Evolutionary conservation across 2,329 filamentous ascomycete genomes (phyloP).

Genomic region (Claviceps africana): DNA sequence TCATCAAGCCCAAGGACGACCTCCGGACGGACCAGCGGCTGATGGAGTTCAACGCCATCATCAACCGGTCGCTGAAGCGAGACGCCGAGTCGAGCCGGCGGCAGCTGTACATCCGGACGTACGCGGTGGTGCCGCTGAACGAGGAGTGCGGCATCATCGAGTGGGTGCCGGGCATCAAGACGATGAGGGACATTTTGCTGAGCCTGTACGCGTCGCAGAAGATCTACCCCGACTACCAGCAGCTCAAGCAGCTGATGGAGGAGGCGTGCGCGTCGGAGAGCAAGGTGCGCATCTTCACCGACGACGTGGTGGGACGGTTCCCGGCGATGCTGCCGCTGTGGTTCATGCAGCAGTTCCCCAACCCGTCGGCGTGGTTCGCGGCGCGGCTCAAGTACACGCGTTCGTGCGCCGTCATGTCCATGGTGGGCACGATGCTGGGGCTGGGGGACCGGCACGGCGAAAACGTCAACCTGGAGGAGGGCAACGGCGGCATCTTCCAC

Average conservation of each 20-base stretch:
- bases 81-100: constrained; percentile 83
- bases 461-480: constrained; percentile 90
- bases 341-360: constrained; percentile 92
- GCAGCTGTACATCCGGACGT: constrained; percentile 90
- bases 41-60: constrained; percentile 98
- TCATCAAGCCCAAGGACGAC: constrained; percentile 98
- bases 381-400: constrained; percentile 81
- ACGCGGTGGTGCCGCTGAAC: constrained; percentile 89
- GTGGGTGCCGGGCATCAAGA: constrained; percentile 94
- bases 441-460: constrained; percentile 93
- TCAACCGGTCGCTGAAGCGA: constrained; percentile 84
- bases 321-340: constrained; percentile 78
- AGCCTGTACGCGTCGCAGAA: constrained; percentile 63
- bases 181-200: constrained; percentile 80
- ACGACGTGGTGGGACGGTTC: constrained; percentile 51
- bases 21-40: constrained; percentile 92
- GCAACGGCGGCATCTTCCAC: constrained; percentile 86
- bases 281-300: constrained; percentile 58
- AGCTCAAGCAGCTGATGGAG: constrained; percentile 50
- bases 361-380: constrained; percentile 82
- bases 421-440: constrained; percentile 88
- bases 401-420: constrained; percentile 97
- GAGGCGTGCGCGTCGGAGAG: constrained; percentile 41
- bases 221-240: constrained; percentile 53
- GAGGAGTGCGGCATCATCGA: constrained; percentile 97